A percentile compares a stretch with the other conserved stretches of the same genome.
phyloP scores from a whole-genome alignment of 2,329 filamentous ascomycete species.

The Helotiales sp. region DNA sequence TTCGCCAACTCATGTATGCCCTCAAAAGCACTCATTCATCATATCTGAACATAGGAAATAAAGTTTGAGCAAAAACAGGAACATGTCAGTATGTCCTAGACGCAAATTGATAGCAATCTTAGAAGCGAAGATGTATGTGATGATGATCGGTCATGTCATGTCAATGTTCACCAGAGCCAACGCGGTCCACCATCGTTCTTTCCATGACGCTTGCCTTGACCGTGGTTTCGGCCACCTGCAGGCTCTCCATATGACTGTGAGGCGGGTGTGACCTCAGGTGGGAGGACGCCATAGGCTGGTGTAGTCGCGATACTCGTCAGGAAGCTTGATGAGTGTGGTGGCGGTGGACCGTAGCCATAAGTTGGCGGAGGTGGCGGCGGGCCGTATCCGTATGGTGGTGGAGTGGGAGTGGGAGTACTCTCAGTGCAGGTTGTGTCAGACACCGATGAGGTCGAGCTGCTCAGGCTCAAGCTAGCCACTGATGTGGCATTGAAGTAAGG shows the following conservation, averaged over 20 bases:
- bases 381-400: neutral
- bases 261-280: neutral
- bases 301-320: neutral
- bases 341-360: neutral
- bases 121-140: slow-evolving; percentile 24
- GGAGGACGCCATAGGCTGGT: neutral
- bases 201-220: neutral
- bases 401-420: neutral
- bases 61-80: slow-evolving; percentile 3
- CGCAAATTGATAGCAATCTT: slow-evolving; percentile 21
- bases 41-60: slow-evolving; percentile 14
- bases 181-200: neutral
- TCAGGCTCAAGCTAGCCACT: too few species aligned
- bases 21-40: neutral
- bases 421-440: slow-evolving; percentile 5
- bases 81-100: slow-evolving; percentile 2
- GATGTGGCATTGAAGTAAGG: too few species aligned
- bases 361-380: neutral
- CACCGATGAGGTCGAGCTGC: slow-evolving; percentile 1
- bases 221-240: neutral
- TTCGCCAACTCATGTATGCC: neutral
- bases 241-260: neutral
- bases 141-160: slow-evolving; percentile 8
- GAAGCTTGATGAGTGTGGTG: neutral
- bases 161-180: slow-evolving; percentile 16